Conservation (phyloP, 2,329 filamentous ascomycete species). For the Bertia moriformis region DNA sequence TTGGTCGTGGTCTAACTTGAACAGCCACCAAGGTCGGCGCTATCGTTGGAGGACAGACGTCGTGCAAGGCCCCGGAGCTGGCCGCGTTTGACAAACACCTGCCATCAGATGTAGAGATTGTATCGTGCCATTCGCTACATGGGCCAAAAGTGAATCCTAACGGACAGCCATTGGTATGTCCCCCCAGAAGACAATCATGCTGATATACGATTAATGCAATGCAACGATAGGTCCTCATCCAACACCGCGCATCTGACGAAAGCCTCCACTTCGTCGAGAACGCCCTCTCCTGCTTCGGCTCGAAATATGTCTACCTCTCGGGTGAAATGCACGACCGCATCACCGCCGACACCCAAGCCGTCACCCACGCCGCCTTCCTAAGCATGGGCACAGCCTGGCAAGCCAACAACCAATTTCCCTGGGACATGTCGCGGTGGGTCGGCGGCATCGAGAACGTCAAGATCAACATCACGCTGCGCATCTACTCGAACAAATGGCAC, state of each 20-base stretch:
- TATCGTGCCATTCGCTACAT: conserved; percentile 93
- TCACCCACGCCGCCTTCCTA: conserved; percentile 92
- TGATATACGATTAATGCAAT: too few species aligned
- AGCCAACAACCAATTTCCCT: conserved; percentile 87
- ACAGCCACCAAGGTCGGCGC: conserved; percentile 85
- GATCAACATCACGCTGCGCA: conserved; percentile 92
- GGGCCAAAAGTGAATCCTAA: conserved; percentile 77
- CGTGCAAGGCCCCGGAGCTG: conserved; percentile 94
- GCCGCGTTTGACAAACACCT: conserved; percentile 81
- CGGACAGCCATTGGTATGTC: conserved; percentile 68
- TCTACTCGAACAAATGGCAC: conserved; percentile 98
- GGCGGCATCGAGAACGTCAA: conserved; percentile 98
- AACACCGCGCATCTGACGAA: conserved; percentile 60
- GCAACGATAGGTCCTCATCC: conserved; percentile 10
- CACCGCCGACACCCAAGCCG: conserved; percentile 93
- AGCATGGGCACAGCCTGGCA: conserved; percentile 98
- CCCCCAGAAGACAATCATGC: too few species aligned
- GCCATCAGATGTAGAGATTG: conserved; percentile 75
- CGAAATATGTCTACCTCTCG: conserved; percentile 75
- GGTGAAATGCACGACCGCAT: conserved; percentile 87
- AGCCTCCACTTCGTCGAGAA: conserved; percentile 66
- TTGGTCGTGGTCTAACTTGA: conserved; percentile 3
- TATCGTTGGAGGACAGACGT: conserved; percentile 93
- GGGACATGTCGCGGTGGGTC: conserved; percentile 89
- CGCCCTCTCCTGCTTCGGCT: conserved; percentile 70